Evolutionary conservation across 2,329 filamentous ascomycete genomes (phyloP), one percentile per base, ranked within the genome.

Genomic region (Cladosporium cucumerinum): DNA sequence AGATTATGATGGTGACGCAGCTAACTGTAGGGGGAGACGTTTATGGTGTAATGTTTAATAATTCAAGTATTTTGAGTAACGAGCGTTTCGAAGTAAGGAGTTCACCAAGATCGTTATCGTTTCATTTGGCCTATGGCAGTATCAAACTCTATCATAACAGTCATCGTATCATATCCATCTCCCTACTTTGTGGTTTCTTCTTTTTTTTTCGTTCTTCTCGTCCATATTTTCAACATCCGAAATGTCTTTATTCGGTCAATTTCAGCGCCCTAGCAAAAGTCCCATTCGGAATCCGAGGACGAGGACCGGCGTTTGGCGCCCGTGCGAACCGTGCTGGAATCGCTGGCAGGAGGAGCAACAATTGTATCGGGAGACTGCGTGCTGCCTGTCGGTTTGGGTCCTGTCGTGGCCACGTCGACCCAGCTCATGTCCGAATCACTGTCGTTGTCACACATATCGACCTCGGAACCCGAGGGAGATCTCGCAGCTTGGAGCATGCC

Each of bases 401-500:
- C 51, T 18, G 51, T 12, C 32, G 25, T 39, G 8, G 32, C 10
- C 12, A 58, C 34, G 18, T 58, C 55, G 34, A 58, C 25, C 55
- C 55, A 58, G 34, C 55, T 58, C 55, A 30, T 16, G 34, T 58
- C 55, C 7, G 55, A 58, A 18, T 46, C 55, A 25, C 30, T 28
- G 36, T 46, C 54, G 32, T 32, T 57, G 12, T 57, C 54, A 23
- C 54, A 43, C 55, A 58, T 58, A 21, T 58, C 55, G 23, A 43
- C 14, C 14, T 28, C 54, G 1, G 48, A 28, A 28, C 28, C 48
- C 25, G 48, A 51, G 10, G 23, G 5, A 18, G 48, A 8, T 16
- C 16, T 28, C 12, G 23, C 16, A 3, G 48, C 6, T 16, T 51
- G 23, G 48, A 2, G 1, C 48, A 10, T 26, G 23, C 23, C 48